Percentiles rank a stretch among this genome's conserved stretches.
phyloP scores from a whole-genome alignment of 2,329 filamentous ascomycete species.

The Penicillium thymicola region DNA sequence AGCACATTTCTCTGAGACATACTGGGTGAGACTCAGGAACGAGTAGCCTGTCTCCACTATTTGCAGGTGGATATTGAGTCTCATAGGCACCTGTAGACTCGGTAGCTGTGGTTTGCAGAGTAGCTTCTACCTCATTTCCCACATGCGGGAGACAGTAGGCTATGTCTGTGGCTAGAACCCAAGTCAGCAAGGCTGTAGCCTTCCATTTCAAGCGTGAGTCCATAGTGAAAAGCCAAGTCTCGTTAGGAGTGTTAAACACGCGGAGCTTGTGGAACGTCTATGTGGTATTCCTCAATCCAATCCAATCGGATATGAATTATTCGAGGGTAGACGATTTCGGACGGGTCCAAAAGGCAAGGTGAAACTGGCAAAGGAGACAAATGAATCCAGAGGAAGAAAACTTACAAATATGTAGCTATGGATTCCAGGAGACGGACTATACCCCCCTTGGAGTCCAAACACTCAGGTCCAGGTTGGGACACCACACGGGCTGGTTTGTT shows the following conservation, averaged over 20 bases:
- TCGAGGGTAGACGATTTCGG: slow-evolving; percentile 2
- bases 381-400: neutral
- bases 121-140: slow-evolving; percentile 9
- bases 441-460: slow-evolving; percentile 1
- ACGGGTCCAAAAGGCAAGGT: neutral
- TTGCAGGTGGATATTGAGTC: slow-evolving; percentile 38
- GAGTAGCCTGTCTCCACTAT: slow-evolving; percentile 26
- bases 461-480: slow-evolving; percentile 4
- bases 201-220: slow-evolving; percentile 21
- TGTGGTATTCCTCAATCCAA: slow-evolving; percentile 9
- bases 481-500: slow-evolving; percentile 13
- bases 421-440: slow-evolving; percentile 10
- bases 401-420: slow-evolving; percentile 17
- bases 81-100: slow-evolving; percentile 21
- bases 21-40: slow-evolving; percentile 31
- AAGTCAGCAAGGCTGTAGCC: slow-evolving; percentile 34
- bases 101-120: slow-evolving; percentile 15
- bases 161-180: slow-evolving; percentile 31
- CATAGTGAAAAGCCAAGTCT: slow-evolving; percentile 16
- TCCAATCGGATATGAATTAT: slow-evolving; percentile 4
- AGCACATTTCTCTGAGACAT: slow-evolving; percentile 13
- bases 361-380: neutral
- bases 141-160: slow-evolving; percentile 26
- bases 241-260: neutral
- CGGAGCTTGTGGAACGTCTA: neutral